Evolutionary conservation across 2,329 filamentous ascomycete species (phyloP), one percentile per base, ranked within the genome.

Genomic region (Exserohilum turcica): DNA sequence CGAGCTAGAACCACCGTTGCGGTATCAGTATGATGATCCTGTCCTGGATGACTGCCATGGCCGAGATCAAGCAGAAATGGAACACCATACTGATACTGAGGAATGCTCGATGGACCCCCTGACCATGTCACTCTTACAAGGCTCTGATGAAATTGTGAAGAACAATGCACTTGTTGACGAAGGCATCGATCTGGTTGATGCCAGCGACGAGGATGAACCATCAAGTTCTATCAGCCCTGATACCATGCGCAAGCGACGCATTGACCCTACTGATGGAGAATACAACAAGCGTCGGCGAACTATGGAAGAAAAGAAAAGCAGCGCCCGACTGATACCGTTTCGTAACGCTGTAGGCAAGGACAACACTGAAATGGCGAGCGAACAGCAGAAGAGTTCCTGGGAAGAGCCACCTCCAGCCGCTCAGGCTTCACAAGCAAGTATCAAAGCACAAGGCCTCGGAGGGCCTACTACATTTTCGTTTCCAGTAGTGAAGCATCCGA

Each of bases 401-500:
- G 54, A 67, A 31, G 56, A 49, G 10, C 29, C 27, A 10, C 48
- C 57, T 37, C 60, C 38, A 38, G 45, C 49, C 13, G 65, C 59
- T 43, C 72, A 65, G 53, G 67, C 64, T 3, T 78, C 76, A 4
- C 78, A 81, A 58, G 63, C 67, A 28, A 73, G 69, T 48, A 67
- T 65, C 65, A 78, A 74, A 62, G 68, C 74, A 15, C 74, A 70
- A 43, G 68, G 68, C 6, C 47, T 52, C 18, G 62, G 71, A 58
- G 75, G 60, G 71, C 75, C 59, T 66, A 79, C 57, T 3, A 80
- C 78, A 18, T 77, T 91, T 21, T 81, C 80, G 24, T 95, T 91
- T 65, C 83, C 88, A 1, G 83, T 92, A 10, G 89, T 93, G 18
- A 95, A 96, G 74, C 85, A 93, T 61, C 83, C 87, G 1, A 82